Evolutionary conservation across 352 stramenopile genomes (phyloP), one percentile per base, ranked within the genome.

Genomic region (Pythium monospermum): DNA sequence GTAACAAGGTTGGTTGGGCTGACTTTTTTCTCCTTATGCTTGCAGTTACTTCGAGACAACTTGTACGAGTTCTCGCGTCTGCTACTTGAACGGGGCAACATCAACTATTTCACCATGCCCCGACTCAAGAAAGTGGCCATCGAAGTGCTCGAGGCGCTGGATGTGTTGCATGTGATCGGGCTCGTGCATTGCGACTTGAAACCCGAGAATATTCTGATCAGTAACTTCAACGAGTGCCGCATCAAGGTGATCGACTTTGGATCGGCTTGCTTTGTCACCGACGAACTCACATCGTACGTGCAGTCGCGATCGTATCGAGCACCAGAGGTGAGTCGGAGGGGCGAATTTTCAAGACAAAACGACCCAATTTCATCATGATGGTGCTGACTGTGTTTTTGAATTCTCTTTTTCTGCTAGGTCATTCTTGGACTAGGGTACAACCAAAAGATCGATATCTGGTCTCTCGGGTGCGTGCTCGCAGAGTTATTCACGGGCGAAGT

Each of bases 211-310:
- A 98, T 99, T 53, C 60, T 88, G 2, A 79, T 88, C 27, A 73
- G 74, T 61, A 89, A 82, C 62, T 85, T 88, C 94, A 71, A 69
- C 94, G 68, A 80, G 71, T 97, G 88, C 64, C 88, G 80, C 8
- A 86, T 99, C 56, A 69, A 92, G 87, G 79, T 99, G 16, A 99
- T 99, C 65, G 97, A 99, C 71, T 99, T 99, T 83, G 97, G 96
- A 12, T 98, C 86, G 2, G 96, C 89, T 1, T 99, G 96, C 80
- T 93, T 95, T 45, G 87, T 84, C 37, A 92, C 95, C 32, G 95
- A 97, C 50, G 92, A 96, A 22, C 83, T 97, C 45, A 97, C 97
- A 46, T 96, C 91, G 4, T 99, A 99, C 70, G 97, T 99, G 36
- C 96, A 99, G 61, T 98, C 85, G 21, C 81, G 96, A 22, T 99